Evolutionary conservation across 495 filamentous ascomycete species (phyloP), one percentile per base, ranked within the genome.

Genomic region (Peziza echinospora): DNA sequence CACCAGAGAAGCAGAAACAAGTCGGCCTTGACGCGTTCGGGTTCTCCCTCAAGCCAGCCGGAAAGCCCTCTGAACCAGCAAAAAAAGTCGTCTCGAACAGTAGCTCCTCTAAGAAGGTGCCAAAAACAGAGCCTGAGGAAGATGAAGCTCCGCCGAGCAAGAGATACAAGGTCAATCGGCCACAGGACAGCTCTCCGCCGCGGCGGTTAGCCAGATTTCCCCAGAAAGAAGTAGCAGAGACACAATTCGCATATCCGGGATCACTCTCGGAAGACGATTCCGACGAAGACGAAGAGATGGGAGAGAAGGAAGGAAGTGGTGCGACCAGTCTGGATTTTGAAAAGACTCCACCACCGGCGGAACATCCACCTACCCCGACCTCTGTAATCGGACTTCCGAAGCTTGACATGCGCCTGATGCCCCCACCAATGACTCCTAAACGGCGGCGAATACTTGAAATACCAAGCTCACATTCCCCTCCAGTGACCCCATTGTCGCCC

Each of bases 181-280:
- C n/a, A n/a, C n/a, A n/a, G n/a, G n/a, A n/a, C n/a, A n/a, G n/a
- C n/a, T n/a, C n/a, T n/a, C n/a, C n/a, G n/a, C n/a, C n/a, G n/a
- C n/a, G n/a, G n/a, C n/a, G n/a, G n/a, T n/a, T n/a, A n/a, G n/a
- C n/a, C n/a, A n/a, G n/a, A n/a, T n/a, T n/a, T n/a, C n/a, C n/a
- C n/a, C n/a, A 37, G 13, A 37, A 17, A 3, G 53, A 55, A 39
- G 28, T 51, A 11, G 52, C 48, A 13, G 53, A 55, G 22, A 56
- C 53, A 13, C 53, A 55, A 24, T 56, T 56, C 13, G 45, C 26
- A 19, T 39, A 51, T 2, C 34, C 45, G 19, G 50, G 45, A 3
- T 52, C 54, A 24, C 45, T 46, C 5, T 50, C 26, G 10, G 49
- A 73, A 65, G 61, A 73, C 65, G 56, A 71, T 70, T 44, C 65